phyloP scores from a whole-genome alignment of 768 basidiomycete genomes.

The Mycena filopes region DNA sequence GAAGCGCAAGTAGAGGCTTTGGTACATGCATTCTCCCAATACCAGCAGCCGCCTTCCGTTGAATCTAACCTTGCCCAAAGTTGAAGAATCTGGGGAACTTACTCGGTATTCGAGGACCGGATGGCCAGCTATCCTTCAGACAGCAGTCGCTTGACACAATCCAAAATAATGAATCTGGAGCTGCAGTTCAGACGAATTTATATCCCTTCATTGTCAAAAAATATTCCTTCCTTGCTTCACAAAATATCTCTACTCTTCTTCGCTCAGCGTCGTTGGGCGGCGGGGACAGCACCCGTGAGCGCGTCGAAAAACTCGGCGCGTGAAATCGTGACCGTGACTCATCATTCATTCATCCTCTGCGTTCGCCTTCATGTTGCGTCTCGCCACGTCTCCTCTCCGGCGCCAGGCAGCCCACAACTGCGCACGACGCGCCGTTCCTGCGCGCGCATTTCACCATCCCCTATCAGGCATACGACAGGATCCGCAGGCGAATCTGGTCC shows the following conservation, averaged over 20 bases:
- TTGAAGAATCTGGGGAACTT: too few species aligned
- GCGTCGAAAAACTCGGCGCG: slow-evolving; percentile 37
- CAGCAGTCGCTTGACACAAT: too few species aligned
- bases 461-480: slow-evolving; percentile 52
- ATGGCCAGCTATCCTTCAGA: too few species aligned
- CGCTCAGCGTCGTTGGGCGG: slow-evolving; percentile 18
- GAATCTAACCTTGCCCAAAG: too few species aligned
- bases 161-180: too few species aligned
- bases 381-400: slow-evolving; percentile 22
- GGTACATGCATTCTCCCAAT: too few species aligned
- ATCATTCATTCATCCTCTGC: slow-evolving; percentile 26
- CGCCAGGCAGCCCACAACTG: slow-evolving; percentile 8
- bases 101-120: too few species aligned
- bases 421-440: slow-evolving; percentile 47
- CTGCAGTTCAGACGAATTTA: too few species aligned
- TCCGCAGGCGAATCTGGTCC: slow-evolving; percentile 72
- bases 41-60: too few species aligned
- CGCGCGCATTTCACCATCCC: slow-evolving; percentile 59
- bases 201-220: too few species aligned
- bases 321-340: slow-evolving; percentile 32
- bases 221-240: too few species aligned
- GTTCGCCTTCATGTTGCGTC: slow-evolving; percentile 31
- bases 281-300: slow-evolving; percentile 7
- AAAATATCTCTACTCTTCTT: too few species aligned
- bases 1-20: slow-evolving; percentile 79